Evolutionary conservation across 164 flowering plant species (phyloP).

Genomic region (Annona squamosa): DNA sequence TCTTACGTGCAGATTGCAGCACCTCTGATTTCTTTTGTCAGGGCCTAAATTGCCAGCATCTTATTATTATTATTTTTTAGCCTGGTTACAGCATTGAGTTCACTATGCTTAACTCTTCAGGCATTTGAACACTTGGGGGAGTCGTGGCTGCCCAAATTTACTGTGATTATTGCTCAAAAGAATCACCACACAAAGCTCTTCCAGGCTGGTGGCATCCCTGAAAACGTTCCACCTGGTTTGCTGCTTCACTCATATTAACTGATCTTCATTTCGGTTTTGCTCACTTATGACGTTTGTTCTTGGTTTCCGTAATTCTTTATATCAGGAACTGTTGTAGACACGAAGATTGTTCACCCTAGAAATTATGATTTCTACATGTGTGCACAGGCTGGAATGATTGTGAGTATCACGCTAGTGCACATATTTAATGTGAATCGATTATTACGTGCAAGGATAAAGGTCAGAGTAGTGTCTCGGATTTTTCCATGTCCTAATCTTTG

Average conservation of each 20-base stretch:
- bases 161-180: slow-evolving; percentile 74
- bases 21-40: no score
- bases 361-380: slow-evolving; percentile 88
- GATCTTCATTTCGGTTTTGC: not conserved
- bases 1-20: not conserved
- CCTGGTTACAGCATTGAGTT: not conserved
- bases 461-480: no score
- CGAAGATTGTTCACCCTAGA: slow-evolving; percentile 64
- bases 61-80: not conserved
- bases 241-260: not conserved
- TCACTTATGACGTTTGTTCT: not conserved
- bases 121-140: slow-evolving; percentile 60
- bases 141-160: slow-evolving; percentile 60
- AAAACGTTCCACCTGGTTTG: slow-evolving; percentile 81
- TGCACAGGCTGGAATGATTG: slow-evolving; percentile 76
- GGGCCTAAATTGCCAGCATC: not conserved
- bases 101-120: slow-evolving; percentile 22
- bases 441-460: not conserved
- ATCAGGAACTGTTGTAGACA: slow-evolving; percentile 84
- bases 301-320: not conserved
- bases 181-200: slow-evolving; percentile 82
- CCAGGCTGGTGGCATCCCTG: slow-evolving; percentile 33
- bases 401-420: slow-evolving; percentile 25
- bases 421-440: not conserved
- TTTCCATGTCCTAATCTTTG: not conserved